These are phyloP conservation scores for Digitaria exilis DNA, from an alignment of 202 grass and related monocot species.

Conservation along the genomic window DNA sequence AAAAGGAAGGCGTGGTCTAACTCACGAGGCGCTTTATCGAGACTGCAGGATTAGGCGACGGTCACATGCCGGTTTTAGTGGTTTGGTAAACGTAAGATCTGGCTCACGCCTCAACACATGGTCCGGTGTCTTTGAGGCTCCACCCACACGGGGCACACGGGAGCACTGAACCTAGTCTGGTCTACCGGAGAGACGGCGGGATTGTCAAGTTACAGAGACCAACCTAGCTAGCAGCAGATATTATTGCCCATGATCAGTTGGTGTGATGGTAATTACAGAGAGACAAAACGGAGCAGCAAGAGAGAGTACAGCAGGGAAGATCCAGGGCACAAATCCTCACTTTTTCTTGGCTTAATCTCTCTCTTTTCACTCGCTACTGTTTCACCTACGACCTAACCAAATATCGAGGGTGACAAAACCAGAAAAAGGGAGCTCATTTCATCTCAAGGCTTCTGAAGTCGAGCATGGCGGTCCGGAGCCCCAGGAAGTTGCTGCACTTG, in stretches of 20 bases:
- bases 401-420: conserved; percentile 43
- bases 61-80: conserved; percentile 45
- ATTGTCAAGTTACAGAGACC: background rate
- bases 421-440: conserved; percentile 65
- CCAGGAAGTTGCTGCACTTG: conserved; percentile 79
- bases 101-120: conserved; percentile 27
- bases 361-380: conserved; percentile 41
- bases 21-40: conserved; percentile 35
- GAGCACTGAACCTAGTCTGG: conserved; percentile 18
- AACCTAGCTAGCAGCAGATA: conserved; percentile 4
- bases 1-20: conserved; percentile 37
- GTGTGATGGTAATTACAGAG: conserved; percentile 61
- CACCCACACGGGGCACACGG: background rate
- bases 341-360: background rate
- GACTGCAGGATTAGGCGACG: conserved; percentile 40
- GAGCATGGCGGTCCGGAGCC: conserved; percentile 60
- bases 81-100: conserved; percentile 38
- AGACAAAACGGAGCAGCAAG: conserved; percentile 63
- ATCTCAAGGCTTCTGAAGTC: conserved; percentile 90
- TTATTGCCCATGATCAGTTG: conserved; percentile 39
- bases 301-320: conserved; percentile 28
- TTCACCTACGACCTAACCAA: conserved; percentile 52
- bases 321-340: conserved; percentile 21
- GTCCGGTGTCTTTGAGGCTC: background rate
- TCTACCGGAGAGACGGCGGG: background rate